These are phyloP conservation scores for Baudoinia panamericana DNA, from an alignment of 495 filamentous ascomycete species.

Conservation along the genomic window DNA sequence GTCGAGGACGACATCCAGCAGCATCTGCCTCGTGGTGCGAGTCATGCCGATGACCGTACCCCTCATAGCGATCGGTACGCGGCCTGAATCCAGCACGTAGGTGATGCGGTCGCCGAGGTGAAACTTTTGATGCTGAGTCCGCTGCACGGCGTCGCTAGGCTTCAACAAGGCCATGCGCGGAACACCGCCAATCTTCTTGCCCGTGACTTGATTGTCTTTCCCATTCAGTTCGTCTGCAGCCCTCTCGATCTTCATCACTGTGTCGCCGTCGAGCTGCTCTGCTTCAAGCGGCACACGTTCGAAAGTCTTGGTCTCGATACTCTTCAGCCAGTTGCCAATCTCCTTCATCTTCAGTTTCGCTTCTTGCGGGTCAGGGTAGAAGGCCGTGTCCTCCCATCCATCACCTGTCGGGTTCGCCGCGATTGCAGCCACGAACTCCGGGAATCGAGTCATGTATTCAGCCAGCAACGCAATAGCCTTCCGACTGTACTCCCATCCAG, in stretches of 20 bases:
- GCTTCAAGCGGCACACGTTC: conserved; percentile 89
- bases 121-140: conserved; percentile 75
- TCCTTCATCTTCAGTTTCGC: conserved; percentile 69
- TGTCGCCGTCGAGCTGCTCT: conserved; percentile 83
- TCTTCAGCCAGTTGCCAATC: conserved; percentile 84
- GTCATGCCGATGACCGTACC: conserved; percentile 91
- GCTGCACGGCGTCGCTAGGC: conserved; percentile 81
- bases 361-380: conserved; percentile 55
- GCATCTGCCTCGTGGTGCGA: conserved; percentile 59
- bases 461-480: conserved; percentile 68
- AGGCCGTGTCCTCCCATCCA: conserved; percentile 67
- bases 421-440: conserved; percentile 83
- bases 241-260: conserved; percentile 67
- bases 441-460: conserved; percentile 87
- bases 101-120: conserved; percentile 78
- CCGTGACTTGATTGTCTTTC: conserved; percentile 39
- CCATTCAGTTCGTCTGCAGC: conserved; percentile 47
- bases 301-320: conserved; percentile 75
- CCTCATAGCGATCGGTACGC: conserved; percentile 81
- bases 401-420: conserved; percentile 61
- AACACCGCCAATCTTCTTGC: conserved; percentile 57
- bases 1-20: conserved; percentile 91
- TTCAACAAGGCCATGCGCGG: conserved; percentile 80
- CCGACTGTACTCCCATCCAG: conserved; percentile 89
- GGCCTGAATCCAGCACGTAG: conserved; percentile 84